Evolutionary conservation across 768 basidiomycete species (phyloP).

Genomic region (Calocera cornea): DNA sequence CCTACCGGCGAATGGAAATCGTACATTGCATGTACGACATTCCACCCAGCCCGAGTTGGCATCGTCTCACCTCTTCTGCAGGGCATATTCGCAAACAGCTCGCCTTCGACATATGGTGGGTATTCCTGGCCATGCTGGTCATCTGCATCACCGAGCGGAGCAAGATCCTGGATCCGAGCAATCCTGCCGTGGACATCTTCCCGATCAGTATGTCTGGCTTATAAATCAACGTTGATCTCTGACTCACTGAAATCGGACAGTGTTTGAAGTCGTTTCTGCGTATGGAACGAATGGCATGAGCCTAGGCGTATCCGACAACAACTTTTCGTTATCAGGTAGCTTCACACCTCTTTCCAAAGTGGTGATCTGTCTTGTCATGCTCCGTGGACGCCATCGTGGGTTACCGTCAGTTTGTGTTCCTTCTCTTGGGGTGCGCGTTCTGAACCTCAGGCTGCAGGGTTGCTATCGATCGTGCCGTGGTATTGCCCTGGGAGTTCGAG

Average conservation of each 20-base stretch:
- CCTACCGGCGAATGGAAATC: slow-evolving; percentile 52
- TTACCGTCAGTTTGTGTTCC: slow-evolving; percentile 18
- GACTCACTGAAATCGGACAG: slow-evolving; percentile 18
- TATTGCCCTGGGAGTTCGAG: slow-evolving; percentile 53
- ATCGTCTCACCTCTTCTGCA: not conserved
- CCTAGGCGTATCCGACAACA: slow-evolving; percentile 40
- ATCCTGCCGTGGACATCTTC: slow-evolving; percentile 63
- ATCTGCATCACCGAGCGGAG: slow-evolving; percentile 32
- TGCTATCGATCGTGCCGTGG: slow-evolving; percentile 75
- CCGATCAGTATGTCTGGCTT: slow-evolving; percentile 41
- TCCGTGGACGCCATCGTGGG: slow-evolving; percentile 84
- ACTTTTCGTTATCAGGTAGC: slow-evolving; percentile 68
- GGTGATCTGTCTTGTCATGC: slow-evolving; percentile 76
- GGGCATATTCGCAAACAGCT: slow-evolving; percentile 42
- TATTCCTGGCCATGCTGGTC: slow-evolving; percentile 58
- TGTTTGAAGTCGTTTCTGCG: slow-evolving; percentile 78
- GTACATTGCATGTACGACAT: slow-evolving; percentile 55
- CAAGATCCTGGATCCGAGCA: slow-evolving; percentile 40
- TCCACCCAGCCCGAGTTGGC: not conserved
- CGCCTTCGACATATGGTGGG: slow-evolving; percentile 51
- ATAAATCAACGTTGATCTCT: slow-evolving; percentile 16
- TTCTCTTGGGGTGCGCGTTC: not conserved
- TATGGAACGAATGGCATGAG: slow-evolving; percentile 84
- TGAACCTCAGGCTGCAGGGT: slow-evolving; percentile 40
- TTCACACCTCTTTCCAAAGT: slow-evolving; percentile 75